These are phyloP conservation scores for Epichloe typhina DNA, from an alignment of 2,329 filamentous ascomycete genomes.

Conservation along the genomic window DNA sequence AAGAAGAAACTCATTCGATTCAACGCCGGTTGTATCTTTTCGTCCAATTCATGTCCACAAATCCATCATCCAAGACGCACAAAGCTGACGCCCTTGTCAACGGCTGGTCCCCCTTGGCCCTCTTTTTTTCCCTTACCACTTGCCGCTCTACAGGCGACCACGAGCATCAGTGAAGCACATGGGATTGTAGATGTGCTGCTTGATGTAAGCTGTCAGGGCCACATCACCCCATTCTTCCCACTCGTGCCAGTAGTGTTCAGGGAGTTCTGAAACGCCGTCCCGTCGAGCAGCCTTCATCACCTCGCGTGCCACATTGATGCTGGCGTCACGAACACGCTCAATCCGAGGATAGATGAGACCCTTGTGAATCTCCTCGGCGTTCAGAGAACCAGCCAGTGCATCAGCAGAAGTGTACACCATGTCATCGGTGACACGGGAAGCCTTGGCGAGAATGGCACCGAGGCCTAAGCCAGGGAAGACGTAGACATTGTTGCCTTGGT, in stretches of 20 bases:
- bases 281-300: conserved; percentile 86
- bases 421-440: conserved; percentile 72
- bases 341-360: conserved; percentile 87
- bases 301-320: conserved; percentile 71
- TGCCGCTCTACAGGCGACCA: conserved; percentile 16
- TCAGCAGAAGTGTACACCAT: conserved; percentile 96
- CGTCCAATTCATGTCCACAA: background rate
- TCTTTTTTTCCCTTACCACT: background rate
- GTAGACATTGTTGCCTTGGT: conserved; percentile 79
- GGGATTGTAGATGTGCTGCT: conserved; percentile 49
- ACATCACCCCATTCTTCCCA: conserved; percentile 62
- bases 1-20: background rate
- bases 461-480: conserved; percentile 95
- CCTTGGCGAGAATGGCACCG: conserved; percentile 82
- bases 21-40: background rate
- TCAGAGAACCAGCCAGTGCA: conserved; percentile 65
- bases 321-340: conserved; percentile 82
- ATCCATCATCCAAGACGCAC: background rate
- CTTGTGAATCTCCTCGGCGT: conserved; percentile 64
- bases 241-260: conserved; percentile 56
- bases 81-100: background rate
- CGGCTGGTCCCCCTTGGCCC: background rate
- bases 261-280: conserved; percentile 59
- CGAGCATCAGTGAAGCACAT: conserved; percentile 25
- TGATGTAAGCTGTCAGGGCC: conserved; percentile 46